These are phyloP conservation scores for Ustilago vetiveriae DNA, from an alignment of 1,284 basidiomycete species.

Conservation along the genomic window DNA sequence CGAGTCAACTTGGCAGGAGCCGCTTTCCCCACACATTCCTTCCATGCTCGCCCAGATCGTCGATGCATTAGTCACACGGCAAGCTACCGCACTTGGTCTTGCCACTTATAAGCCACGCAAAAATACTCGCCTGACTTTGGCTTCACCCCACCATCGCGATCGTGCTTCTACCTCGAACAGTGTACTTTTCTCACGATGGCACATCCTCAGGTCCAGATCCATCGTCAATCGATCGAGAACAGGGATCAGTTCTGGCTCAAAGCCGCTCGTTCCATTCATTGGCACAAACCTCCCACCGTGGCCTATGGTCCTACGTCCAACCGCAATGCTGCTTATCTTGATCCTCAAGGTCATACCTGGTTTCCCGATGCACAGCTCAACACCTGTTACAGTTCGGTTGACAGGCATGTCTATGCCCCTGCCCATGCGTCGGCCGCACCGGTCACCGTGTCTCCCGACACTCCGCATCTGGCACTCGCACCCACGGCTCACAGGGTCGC, in stretches of 20 bases:
- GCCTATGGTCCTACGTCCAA: slow-evolving; percentile 45
- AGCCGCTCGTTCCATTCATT: slow-evolving; percentile 50
- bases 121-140: not conserved
- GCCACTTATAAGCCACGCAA: not conserved
- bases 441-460: slow-evolving; percentile 48
- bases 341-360: slow-evolving; percentile 42
- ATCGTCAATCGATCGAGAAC: slow-evolving; percentile 45
- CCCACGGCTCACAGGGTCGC: slow-evolving; percentile 41
- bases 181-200: slow-evolving; percentile 16
- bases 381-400: slow-evolving; percentile 48
- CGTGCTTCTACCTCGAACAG: too few relatives aligned
- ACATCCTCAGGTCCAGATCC: slow-evolving; percentile 51
- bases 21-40: not conserved
- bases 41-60: not conserved
- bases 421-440: slow-evolving; percentile 27
- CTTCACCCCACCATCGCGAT: not conserved
- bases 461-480: slow-evolving; percentile 46
- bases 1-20: not conserved
- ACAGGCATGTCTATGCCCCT: slow-evolving; percentile 44
- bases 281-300: slow-evolving; percentile 50
- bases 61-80: too few relatives aligned
- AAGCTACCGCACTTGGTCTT: not conserved
- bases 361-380: slow-evolving; percentile 54
- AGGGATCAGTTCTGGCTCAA: slow-evolving; percentile 53
- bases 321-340: slow-evolving; percentile 20